Base-by-base conservation (phyloP, 805 yeast genomes). In the Cyberlindnera euphorbiiphila region DNA sequence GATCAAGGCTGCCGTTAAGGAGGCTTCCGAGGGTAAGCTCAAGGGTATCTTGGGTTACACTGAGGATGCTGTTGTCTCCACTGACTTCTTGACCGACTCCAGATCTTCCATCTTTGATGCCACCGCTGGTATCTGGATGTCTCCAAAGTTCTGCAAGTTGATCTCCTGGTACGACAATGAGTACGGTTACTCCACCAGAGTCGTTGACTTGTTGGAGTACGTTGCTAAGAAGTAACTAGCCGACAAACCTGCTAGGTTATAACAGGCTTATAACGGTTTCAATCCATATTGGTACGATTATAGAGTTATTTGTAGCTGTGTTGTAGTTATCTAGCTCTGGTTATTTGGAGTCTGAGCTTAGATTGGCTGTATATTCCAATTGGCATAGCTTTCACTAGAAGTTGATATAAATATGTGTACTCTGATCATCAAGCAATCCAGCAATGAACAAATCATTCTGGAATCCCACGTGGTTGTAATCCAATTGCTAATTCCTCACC, bases 101-200 rank as follows among this genome's bases (percentile, higher is more conserved):
- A 82, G 79, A 78, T 86, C 95, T 36, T 83, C 93, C 42, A 84
- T 85, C 76, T 87, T 84, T 62, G 96, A 87, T 66, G 84, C 91
- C 55, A 76, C 75, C 73, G 96, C 95, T 50, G 94, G 95, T 73
- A 84, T 86, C 69, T 74, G 78, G 62, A 73, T 87, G 61, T 81
- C 87, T 66, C 86, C 87, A 65, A 78, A 81, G 60, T 87, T 87
- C 68, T 93, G 85, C 71, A 87, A 87, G 80, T 76, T 87, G 63
- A 74, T 86, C 69, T 76, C 95, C 46, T 87, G 95, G 95, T 87
- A 87, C 79, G 96, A 87, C 69, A 87, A 87, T 72, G 96, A 87
- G 76, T 87, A 67, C 74, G 96, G 96, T 67, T 87, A 87, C 85
- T 84, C 95, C 59, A 83, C 93, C 71, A 87, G 96, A 77, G 95